phyloP scores from a whole-genome alignment of 441 rosid species.

The Capsella rubella region DNA sequence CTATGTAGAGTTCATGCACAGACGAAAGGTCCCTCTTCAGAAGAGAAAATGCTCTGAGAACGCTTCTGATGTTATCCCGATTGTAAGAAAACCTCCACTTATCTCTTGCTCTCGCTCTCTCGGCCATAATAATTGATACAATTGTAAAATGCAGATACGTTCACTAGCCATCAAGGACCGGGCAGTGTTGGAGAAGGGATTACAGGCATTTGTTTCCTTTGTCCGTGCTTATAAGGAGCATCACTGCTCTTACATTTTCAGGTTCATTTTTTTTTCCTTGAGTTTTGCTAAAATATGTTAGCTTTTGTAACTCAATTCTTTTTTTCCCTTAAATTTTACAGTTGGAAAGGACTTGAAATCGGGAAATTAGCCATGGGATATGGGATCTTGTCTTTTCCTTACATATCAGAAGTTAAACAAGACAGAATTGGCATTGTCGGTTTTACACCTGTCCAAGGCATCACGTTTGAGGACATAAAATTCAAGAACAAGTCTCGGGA shows the following conservation, averaged over 20 bases:
- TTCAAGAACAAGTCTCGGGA: constrained; percentile 80
- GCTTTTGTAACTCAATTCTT: background rate
- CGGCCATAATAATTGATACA: constrained; percentile 7
- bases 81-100: constrained; percentile 47
- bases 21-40: constrained; percentile 68
- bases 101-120: background rate
- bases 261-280: constrained; percentile 43
- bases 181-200: constrained; percentile 88
- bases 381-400: constrained; percentile 79
- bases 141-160: constrained; percentile 58
- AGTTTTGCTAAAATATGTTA: background rate
- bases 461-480: constrained; percentile 74
- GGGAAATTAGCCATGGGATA: constrained; percentile 95
- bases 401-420: constrained; percentile 78
- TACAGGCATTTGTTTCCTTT: constrained; percentile 80
- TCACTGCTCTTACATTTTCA: constrained; percentile 71
- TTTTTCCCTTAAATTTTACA: constrained; percentile 31
- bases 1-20: constrained; percentile 72
- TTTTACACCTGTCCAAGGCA: constrained; percentile 65
- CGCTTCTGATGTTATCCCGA: constrained; percentile 67
- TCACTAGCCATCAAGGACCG: constrained; percentile 76
- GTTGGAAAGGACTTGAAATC: constrained; percentile 81
- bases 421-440: constrained; percentile 66
- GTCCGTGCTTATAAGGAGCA: constrained; percentile 89
- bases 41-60: constrained; percentile 57